A percentile compares a stretch with the other conserved stretches of the same genome.
These are phyloP conservation scores for Termitomyces sp. DNA, from an alignment of 768 basidiomycete species.

Conservation along the genomic window DNA sequence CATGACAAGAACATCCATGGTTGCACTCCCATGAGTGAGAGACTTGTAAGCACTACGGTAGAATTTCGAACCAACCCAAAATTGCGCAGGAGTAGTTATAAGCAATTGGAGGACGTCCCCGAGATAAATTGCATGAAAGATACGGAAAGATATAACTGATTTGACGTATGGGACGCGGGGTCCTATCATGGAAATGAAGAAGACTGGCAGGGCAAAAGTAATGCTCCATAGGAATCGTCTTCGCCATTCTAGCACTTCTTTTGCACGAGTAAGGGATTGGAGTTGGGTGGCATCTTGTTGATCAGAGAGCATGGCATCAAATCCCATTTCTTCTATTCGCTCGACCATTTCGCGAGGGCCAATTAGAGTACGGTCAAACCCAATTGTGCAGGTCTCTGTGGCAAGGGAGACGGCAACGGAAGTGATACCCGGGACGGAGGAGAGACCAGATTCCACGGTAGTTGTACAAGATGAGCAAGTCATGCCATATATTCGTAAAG, in stretches of 20 bases:
- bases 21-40: slow-evolving; percentile 81
- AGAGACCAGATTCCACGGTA: slow-evolving; percentile 68
- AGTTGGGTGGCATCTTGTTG: slow-evolving; percentile 80
- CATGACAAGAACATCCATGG: slow-evolving; percentile 98
- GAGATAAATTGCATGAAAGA: slow-evolving; percentile 69
- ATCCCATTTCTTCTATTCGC: slow-evolving; percentile 82
- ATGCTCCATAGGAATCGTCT: slow-evolving; percentile 68
- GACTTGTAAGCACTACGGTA: slow-evolving; percentile 90
- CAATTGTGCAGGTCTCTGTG: slow-evolving; percentile 68
- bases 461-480: slow-evolving; percentile 80
- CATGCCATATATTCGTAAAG: slow-evolving; percentile 86
- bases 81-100: slow-evolving; percentile 89
- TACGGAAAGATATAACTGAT: slow-evolving; percentile 39
- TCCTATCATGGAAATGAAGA: slow-evolving; percentile 84
- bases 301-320: slow-evolving; percentile 82
- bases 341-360: slow-evolving; percentile 87
- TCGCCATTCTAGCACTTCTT: slow-evolving; percentile 91
- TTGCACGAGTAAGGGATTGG: slow-evolving; percentile 78
- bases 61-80: slow-evolving; percentile 85
- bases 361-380: slow-evolving; percentile 68
- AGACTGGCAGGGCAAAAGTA: slow-evolving; percentile 87
- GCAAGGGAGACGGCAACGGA: slow-evolving; percentile 69
- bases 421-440: slow-evolving; percentile 65
- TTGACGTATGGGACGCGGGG: slow-evolving; percentile 60
- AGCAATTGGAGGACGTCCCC: slow-evolving; percentile 72